Evolutionary conservation across 257 asterid genomes (phyloP), one percentile per base, ranked within the genome.

Genomic region (Fraxinus cuspidata): DNA sequence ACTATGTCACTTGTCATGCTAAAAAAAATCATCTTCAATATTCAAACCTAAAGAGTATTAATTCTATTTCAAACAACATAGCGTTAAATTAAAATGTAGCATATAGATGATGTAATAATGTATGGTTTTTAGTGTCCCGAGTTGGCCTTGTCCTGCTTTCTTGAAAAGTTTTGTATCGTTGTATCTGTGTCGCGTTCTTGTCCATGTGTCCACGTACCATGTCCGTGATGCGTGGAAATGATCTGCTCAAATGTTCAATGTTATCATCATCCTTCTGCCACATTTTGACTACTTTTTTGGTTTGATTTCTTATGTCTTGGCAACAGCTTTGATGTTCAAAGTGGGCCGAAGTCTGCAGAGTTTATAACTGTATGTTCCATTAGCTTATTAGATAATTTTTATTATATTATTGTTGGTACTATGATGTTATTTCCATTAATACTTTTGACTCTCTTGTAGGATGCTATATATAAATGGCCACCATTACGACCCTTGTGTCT

Each of bases 341-440:
- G 91, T 86, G 99, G 99, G 86, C 97, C 99, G 23, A 89, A 85
- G 81, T 97, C 97, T 85, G 99, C 99, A 27, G 97, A 96, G 73
- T 96, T 89, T 84, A 96, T 96, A 70, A 81, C 82, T 97, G 99
- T 92, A 74, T 74, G 79, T 75, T 28, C 70, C 51, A 58, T 8
- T 29, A 60, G 5, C 34, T 42, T 71, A 44, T 4, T 27, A 18
- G 18, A 13, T 64, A 13, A 3, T 42, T 38, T 23, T 23, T 28
- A 32, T 29, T 0, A 38, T 74, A 38, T 38, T 53, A 2, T 73
- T 47, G 25, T 80, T 85, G 38, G 82, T 47, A 58, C 74, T 68
- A 11, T 71, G 32, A 37, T 60, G 11, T 1, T 79, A 29, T 13
- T 58, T 37, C 72, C 73, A 67, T 73, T 9, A 28, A 7, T 42